These are phyloP conservation scores for Apiospora koreana DNA, from an alignment of 2,329 filamentous ascomycete species.

Conservation along the genomic window DNA sequence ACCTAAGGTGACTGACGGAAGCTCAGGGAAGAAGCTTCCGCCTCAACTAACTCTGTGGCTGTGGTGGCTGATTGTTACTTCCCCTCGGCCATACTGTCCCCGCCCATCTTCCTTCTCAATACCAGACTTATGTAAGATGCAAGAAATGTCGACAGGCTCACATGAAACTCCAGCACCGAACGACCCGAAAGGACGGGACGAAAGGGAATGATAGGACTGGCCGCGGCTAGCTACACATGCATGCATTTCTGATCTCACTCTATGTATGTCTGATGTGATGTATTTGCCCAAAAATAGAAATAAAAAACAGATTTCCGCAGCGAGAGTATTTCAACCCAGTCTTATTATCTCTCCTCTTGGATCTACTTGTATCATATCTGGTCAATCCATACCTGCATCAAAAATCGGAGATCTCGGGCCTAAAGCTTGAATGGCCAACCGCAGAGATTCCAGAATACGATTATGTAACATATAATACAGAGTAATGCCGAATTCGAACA, in stretches of 20 bases:
- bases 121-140: neutral
- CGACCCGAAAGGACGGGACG: slow-evolving; percentile 1
- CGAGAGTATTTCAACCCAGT: neutral
- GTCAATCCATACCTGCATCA: neutral
- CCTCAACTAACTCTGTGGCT: neutral
- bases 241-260: neutral
- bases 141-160: neutral
- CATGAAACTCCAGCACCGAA: neutral
- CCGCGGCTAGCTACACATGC: neutral
- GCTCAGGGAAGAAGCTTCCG: slow-evolving; percentile 7
- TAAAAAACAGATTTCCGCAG: too few species aligned
- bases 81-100: neutral
- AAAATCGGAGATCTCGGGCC: neutral
- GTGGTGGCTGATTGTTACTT: neutral
- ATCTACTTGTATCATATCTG: neutral
- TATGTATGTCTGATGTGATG: neutral
- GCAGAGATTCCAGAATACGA: neutral
- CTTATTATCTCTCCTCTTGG: neutral
- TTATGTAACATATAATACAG: neutral
- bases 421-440: neutral
- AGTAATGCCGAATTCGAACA: neutral
- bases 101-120: neutral
- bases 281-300: neutral
- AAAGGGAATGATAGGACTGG: neutral
- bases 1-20: too few species aligned